Percentiles rank a stretch among this genome's conserved stretches.
phyloP scores from a whole-genome alignment of 225 moss, liverwort and hornwort genomes.

The Asterella californica region DNA sequence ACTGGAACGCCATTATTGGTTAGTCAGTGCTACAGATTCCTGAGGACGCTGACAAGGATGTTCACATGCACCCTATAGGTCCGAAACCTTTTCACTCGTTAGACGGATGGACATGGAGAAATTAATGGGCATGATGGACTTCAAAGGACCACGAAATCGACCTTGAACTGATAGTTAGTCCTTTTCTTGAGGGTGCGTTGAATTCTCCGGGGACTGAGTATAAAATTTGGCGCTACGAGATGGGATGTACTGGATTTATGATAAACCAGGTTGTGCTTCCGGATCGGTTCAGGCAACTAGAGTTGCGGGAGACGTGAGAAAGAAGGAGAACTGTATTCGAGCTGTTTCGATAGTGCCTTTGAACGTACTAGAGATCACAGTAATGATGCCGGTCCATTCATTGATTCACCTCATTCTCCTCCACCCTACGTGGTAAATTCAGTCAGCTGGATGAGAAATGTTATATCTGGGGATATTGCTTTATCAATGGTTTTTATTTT shows the following conservation, averaged over 20 bases:
- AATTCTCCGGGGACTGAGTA: neutral
- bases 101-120: neutral
- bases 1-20: neutral
- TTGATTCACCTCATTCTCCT: too few species aligned
- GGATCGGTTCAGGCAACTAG: slow-evolving; percentile 55
- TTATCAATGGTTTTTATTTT: too few species aligned
- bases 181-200: neutral
- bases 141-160: too few species aligned
- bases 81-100: neutral
- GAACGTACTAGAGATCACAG: too few species aligned
- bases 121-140: too few species aligned
- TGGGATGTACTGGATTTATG: neutral
- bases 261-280: neutral
- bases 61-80: neutral
- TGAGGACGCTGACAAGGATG: too few species aligned
- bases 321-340: slow-evolving; percentile 66
- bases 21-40: neutral
- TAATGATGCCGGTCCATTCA: too few species aligned
- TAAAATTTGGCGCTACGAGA: neutral
- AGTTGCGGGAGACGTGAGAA: slow-evolving; percentile 77
- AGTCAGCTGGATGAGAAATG: too few species aligned
- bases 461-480: too few species aligned
- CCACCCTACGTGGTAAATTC: too few species aligned
- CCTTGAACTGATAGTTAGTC: neutral
- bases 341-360: too few species aligned